Evolutionary conservation across 257 asterid species (phyloP).

Genomic region (Parsonsia alboflavescens): DNA sequence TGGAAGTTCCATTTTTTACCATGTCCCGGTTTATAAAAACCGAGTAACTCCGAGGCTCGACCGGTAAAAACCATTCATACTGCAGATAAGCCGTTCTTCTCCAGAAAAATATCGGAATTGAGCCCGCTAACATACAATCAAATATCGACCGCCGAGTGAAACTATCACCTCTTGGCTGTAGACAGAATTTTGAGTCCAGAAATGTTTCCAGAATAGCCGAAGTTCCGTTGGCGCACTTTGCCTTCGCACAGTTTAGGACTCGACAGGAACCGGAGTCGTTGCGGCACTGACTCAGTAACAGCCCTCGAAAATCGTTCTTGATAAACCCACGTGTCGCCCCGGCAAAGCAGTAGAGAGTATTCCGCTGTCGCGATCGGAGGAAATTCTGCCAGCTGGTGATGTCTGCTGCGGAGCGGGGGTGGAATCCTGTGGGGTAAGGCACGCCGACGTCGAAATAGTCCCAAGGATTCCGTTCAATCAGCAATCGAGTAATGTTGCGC

Average conservation of each 20-base stretch:
- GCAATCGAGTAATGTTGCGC: constrained; percentile 64
- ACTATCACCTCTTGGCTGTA: constrained; percentile 89
- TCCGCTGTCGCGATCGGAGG: constrained; percentile 37
- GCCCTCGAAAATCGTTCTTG: constrained; percentile 56
- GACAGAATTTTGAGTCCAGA: constrained; percentile 65
- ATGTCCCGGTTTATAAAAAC: constrained; percentile 60
- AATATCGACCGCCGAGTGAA: constrained; percentile 73
- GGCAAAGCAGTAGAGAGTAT: constrained; percentile 52
- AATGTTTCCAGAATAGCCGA: constrained; percentile 53
- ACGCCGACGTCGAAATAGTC: constrained; percentile 71
- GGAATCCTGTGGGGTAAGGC: constrained; percentile 87
- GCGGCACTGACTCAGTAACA: constrained; percentile 50
- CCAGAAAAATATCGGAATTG: constrained; percentile 92
- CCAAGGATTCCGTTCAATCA: constrained; percentile 68
- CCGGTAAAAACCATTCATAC: constrained; percentile 76
- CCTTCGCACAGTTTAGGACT: constrained; percentile 61
- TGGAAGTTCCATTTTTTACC: constrained; percentile 56
- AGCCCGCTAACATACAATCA: constrained; percentile 93
- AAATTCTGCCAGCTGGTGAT: constrained; percentile 53
- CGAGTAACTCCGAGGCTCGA: constrained; percentile 60
- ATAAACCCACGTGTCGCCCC: constrained; percentile 62
- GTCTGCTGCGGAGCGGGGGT: constrained; percentile 47
- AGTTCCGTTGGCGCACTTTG: constrained; percentile 64
- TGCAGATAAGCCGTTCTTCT: constrained; percentile 60
- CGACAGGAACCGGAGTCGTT: constrained; percentile 50